Evolutionary conservation across 768 basidiomycete genomes (phyloP), one percentile per base, ranked within the genome.

Genomic region (Trametes cubensis): DNA sequence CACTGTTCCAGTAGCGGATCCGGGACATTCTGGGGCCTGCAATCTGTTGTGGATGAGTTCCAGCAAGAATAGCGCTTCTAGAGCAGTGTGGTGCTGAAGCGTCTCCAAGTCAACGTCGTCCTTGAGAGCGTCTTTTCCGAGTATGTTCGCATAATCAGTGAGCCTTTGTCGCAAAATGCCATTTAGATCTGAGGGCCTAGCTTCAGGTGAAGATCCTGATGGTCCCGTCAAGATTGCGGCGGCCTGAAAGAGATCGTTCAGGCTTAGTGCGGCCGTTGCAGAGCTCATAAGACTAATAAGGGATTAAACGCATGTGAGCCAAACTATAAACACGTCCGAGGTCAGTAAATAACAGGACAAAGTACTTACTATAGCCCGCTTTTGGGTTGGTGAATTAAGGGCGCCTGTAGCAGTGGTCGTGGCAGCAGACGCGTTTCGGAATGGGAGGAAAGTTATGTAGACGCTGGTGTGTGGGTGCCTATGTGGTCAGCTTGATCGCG

Each of bases 61-160:
- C 6, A 90, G 61, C 20, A 84, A 73, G 34, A 71, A 71, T 18
- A 90, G 72, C 1, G 88, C 81, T 68, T 83, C 83, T 41, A 74
- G 75, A 18, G 86, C 87, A 4, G 86, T 86, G 59, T 75, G 72
- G 23, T 83, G 70, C 61, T 87, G 82, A 20, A 84, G 68, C 7
- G 77, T 75, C 46, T 83, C 76, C 42, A 80, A 60, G 11, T 78
- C 72, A 0, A 55, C 46, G 3, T 60, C 49, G 17, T 40, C 38
- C 3, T 18, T 30, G 0, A 17, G 18, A 5, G 47, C 20, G 0
- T 41, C 13, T 10, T 48, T 18, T 1, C 67, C 67, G 2, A 64
- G 17, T n/a, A 41, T 23, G 4, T 42, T 23, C 45, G 62, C 51
- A 49, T 69, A 72, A 30, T 67, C 66, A 10, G 41, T 21, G 1